Conservation (phyloP, 2,329 filamentous ascomycete genomes). For the Alternaria novae-zelandiae region DNA sequence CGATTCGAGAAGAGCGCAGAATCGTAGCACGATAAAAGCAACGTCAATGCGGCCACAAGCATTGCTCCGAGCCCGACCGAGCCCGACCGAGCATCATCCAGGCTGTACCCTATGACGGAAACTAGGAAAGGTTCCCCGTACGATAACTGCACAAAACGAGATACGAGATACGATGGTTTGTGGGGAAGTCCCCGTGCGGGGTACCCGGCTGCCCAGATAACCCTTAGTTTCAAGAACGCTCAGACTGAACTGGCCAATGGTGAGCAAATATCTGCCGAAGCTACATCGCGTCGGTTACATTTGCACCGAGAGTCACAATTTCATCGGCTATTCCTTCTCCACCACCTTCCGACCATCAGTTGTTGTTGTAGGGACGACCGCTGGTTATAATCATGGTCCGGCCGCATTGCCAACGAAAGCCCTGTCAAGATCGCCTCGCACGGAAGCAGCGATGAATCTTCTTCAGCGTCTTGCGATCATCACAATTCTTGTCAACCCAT, state of each 20-base stretch:
- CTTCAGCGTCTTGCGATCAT: neutral
- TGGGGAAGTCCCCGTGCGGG: neutral
- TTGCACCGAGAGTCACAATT: neutral
- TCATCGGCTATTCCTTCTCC: neutral
- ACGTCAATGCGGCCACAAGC: neutral
- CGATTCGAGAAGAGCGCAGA: neutral
- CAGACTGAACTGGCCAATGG: neutral
- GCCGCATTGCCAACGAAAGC: neutral
- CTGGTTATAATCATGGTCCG: neutral
- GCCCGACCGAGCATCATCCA: neutral
- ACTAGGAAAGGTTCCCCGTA: neutral
- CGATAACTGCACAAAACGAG: neutral
- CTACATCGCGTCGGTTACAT: neutral
- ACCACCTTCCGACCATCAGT: neutral
- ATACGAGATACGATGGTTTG: neutral
- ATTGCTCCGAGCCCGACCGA: neutral
- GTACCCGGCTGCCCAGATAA: neutral
- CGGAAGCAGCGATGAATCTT: neutral
- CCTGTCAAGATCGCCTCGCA: neutral
- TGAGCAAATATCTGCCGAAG: neutral
- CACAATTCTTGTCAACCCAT: neutral
- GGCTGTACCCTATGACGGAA: neutral
- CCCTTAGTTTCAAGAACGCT: neutral
- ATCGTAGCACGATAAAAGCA: neutral
- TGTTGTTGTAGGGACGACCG: neutral